Evolutionary conservation across 2,329 filamentous ascomycete genomes (phyloP), one percentile per base, ranked within the genome.

Genomic region (Cordyceps militaris): DNA sequence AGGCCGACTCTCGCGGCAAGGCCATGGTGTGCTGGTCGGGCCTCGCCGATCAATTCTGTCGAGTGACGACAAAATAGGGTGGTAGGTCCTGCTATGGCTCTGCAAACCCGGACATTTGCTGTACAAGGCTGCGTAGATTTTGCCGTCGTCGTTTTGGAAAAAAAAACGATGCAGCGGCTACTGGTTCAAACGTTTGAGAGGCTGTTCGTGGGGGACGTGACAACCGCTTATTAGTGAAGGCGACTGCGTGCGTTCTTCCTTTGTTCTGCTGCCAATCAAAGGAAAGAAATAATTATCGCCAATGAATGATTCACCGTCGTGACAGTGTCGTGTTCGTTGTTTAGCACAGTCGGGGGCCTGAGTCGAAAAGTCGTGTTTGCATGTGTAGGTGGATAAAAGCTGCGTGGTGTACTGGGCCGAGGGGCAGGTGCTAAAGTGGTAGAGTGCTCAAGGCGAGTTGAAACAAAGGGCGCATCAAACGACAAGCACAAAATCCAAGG

Each of bases 1-100:
- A 84, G 71, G 82, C 80, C 70, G 84, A 87, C 70, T 84, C 80
- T 67, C 85, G 79, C 65, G 77, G 77, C 61, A 74, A 70, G 46
- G 76, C 73, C 78, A 82, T 81, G 62, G n/a, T 61, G 44, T 44
- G 49, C 34, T 36, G 23, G 34, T 49, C 32, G 43, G 44, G 26
- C 47, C 21, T 44, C 28, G 47, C 55, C 55, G 23, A 47, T 40
- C 47, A 34, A n/a, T 47, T 8, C 43, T 48, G 30, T 7, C 5
- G 8, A 23, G 43, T 14, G 32, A 48, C 40, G 26, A 40, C 28
- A 54, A 48, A 56, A 40, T 48, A 3, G 43, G n/a, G 34, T 48
- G 16, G n/a, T 48, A 13, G 10, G 13, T 36, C 16, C 1, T 57
- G 40, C 51, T 57, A 36, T 46, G 28, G 24, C 30, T 23, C 6